These are phyloP conservation scores for Aspergillus phoenicis DNA, from an alignment of 2,329 filamentous ascomycete genomes.

Conservation along the genomic window DNA sequence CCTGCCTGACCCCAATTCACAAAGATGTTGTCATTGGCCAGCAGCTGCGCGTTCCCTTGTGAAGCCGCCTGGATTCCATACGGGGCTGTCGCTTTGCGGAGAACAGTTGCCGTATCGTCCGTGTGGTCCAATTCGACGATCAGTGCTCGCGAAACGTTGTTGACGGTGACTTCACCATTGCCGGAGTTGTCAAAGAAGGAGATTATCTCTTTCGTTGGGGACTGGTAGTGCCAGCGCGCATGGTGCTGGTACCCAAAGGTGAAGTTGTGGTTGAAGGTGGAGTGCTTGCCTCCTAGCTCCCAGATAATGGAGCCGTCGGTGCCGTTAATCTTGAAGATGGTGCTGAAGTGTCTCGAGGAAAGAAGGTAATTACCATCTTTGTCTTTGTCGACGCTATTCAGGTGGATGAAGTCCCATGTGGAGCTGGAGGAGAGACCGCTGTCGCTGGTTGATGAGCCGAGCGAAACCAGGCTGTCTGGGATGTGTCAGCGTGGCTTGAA, in stretches of 20 bases:
- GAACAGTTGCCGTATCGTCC: constrained; percentile 47
- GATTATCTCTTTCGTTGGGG: constrained; percentile 51
- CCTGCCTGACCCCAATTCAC: constrained; percentile 61
- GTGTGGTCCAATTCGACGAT: constrained; percentile 51
- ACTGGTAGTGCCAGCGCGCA: constrained; percentile 50
- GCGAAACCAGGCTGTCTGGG: constrained; percentile 49
- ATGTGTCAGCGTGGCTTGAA: constrained; percentile 12
- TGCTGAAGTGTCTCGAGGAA: constrained; percentile 49
- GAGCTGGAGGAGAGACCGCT: constrained; percentile 41
- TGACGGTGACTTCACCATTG: constrained; percentile 44
- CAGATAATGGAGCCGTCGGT: constrained; percentile 52
- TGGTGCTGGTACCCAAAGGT: constrained; percentile 56
- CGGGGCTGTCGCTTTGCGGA: constrained; percentile 46
- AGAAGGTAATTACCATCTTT: constrained; percentile 51
- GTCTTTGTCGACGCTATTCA: constrained; percentile 50
- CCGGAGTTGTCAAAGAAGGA: constrained; percentile 59
- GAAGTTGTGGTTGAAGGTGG: constrained; percentile 50
- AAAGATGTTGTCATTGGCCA: constrained; percentile 57
- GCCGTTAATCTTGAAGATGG: constrained; percentile 53
- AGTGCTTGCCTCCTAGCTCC: constrained; percentile 50
- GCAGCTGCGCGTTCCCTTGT: constrained; percentile 57
- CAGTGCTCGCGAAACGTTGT: constrained; percentile 50
- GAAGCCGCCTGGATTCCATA: constrained; percentile 54
- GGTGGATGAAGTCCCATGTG: constrained; percentile 56
- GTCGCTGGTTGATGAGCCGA: constrained; percentile 50